These are phyloP conservation scores for Trifolium repens DNA, from an alignment of 306 rosid genomes.

Conservation along the genomic window DNA sequence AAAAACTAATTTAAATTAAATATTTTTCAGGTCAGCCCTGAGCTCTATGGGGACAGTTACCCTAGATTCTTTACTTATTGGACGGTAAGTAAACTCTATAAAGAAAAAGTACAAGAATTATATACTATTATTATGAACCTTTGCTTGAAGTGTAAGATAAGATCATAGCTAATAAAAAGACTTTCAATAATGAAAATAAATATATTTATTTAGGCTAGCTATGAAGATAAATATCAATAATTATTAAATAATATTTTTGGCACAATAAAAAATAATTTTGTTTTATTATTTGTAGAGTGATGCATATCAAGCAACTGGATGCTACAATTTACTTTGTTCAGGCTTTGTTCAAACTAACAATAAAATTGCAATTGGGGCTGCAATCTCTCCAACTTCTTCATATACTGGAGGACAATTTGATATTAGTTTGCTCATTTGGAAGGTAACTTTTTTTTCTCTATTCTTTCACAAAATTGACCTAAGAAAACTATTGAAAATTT, in stretches of 20 bases:
- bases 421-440: conserved; percentile 88
- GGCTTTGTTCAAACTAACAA: conserved; percentile 94
- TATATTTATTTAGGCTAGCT: background rate
- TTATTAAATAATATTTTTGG: background rate
- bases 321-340: conserved; percentile 88
- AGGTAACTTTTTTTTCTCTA: conserved; percentile 58
- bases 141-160: conserved; percentile 40
- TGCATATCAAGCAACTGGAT: conserved; percentile 97
- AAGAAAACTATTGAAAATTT: conserved; percentile 3
- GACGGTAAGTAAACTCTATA: conserved; percentile 70
- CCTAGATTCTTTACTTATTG: conserved; percentile 97
- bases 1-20: conserved; percentile 49
- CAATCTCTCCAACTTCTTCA: conserved; percentile 88
- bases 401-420: conserved; percentile 86
- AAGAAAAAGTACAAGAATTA: background rate
- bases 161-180: background rate
- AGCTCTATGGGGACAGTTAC: conserved; percentile 90
- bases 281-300: conserved; percentile 64
- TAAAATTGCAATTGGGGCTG: conserved; percentile 93
- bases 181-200: background rate
- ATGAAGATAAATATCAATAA: background rate
- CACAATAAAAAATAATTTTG: too few relatives aligned
- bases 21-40: conserved; percentile 85
- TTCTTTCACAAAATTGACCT: background rate
- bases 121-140: background rate